These are phyloP conservation scores for Mucor indicus DNA, from an alignment of 371 early-diverging fungal species.

Conservation along the genomic window DNA sequence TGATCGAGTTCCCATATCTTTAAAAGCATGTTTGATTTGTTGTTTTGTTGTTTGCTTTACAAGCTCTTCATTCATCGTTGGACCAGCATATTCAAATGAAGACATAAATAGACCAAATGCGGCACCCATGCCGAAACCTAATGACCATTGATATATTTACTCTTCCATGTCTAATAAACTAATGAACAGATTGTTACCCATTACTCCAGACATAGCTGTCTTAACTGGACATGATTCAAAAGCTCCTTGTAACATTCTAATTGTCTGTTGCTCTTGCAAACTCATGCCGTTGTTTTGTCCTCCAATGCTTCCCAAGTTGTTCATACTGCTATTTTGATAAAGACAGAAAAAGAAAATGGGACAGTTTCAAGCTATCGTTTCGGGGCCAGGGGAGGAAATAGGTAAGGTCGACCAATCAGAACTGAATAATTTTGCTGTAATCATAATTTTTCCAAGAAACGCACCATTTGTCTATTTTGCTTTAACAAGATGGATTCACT, in stretches of 20 bases:
- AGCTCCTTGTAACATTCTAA: constrained; percentile 42
- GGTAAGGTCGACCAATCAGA: no score
- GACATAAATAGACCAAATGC: constrained; percentile 94
- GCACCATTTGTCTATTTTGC: background rate
- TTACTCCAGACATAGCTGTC: constrained; percentile 69
- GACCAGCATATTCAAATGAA: constrained; percentile 75
- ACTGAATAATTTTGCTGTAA: no score
- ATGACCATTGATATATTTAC: background rate
- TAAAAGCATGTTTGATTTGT: constrained; percentile 78
- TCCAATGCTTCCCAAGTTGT: constrained; percentile 11
- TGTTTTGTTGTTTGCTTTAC: constrained; percentile 67
- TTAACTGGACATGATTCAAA: constrained; percentile 80
- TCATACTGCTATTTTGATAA: constrained; percentile 9
- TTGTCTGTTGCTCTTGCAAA: constrained; percentile 36
- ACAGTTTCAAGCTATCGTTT: background rate
- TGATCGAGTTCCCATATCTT: constrained; percentile 85
- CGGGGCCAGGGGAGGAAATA: constrained; percentile 4
- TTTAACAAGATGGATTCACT: constrained; percentile 24
- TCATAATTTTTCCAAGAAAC: no score
- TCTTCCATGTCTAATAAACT: background rate
- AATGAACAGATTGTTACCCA: constrained; percentile 45
- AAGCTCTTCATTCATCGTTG: constrained; percentile 51
- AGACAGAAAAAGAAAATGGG: background rate
- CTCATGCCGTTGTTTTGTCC: constrained; percentile 23
- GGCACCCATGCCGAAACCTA: constrained; percentile 89